Evolutionary conservation across 108 stramenopile genomes (phyloP).

Genomic region (Epipyxis sp.): DNA sequence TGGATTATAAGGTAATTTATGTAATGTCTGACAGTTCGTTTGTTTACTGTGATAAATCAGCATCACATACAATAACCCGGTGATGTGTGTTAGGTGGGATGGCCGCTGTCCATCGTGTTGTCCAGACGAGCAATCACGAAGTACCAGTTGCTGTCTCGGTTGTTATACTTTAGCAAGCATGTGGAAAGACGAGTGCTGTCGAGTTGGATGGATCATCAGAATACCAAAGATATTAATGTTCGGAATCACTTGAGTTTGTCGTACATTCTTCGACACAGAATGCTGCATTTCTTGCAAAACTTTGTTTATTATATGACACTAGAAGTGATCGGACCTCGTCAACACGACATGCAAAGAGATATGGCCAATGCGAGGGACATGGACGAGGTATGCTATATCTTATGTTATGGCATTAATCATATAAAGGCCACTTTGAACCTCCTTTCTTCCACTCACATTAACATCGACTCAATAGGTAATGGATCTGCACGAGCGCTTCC

Average conservation of each 20-base stretch:
- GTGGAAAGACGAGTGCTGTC: conserved; percentile 86
- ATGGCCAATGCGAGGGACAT: conserved; percentile 58
- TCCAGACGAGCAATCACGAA: conserved; percentile 67
- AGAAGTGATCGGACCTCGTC: conserved; percentile 71
- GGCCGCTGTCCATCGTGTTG: conserved; percentile 80
- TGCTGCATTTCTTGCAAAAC: conserved; percentile 97
- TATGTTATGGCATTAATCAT: too few species aligned
- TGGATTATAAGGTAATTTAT: conserved; percentile 80
- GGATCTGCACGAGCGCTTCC: conserved; percentile 73
- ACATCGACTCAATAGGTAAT: too few species aligned
- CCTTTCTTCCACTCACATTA: too few species aligned
- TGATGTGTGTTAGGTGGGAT: too few species aligned
- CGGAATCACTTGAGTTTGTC: conserved; percentile 69
- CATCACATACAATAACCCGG: too few species aligned
- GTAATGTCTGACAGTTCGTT: too few species aligned
- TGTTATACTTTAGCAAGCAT: conserved; percentile 94
- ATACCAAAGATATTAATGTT: conserved; percentile 74
- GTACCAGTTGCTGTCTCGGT: conserved; percentile 93
- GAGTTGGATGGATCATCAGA: conserved; percentile 82
- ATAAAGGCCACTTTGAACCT: too few species aligned
- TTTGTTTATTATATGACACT: conserved; percentile 92
- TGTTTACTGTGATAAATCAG: too few species aligned
- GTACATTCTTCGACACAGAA: conserved; percentile 79
- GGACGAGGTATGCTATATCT: conserved; percentile 64
- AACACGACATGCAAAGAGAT: conserved; percentile 67